A percentile compares a stretch with the other conserved stretches of the same genome.
Conservation (phyloP, 345 rosid genomes). For the Eucalyptus erythrocorys region DNA sequence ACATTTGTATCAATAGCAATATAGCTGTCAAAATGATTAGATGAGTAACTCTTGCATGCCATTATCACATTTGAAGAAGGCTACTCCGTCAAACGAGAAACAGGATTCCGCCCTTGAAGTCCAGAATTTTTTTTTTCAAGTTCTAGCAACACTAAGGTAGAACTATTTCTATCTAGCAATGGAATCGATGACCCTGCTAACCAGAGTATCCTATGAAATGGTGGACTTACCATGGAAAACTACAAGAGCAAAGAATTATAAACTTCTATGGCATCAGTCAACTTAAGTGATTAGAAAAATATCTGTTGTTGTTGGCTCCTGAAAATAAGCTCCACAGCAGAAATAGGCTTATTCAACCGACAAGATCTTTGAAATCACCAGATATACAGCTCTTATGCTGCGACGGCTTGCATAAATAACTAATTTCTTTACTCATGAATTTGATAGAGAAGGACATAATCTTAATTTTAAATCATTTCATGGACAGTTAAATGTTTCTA, state of each 20-base stretch:
- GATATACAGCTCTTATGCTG: neutral
- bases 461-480: neutral
- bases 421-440: neutral
- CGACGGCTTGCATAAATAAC: neutral
- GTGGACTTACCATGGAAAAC: neutral
- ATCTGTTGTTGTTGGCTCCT: neutral
- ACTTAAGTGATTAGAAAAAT: neutral
- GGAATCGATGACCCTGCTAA: neutral
- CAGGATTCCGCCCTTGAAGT: neutral
- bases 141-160: neutral
- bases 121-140: neutral
- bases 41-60: neutral
- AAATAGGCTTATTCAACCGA: neutral
- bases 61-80: neutral
- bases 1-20: neutral
- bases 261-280: neutral
- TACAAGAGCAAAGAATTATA: neutral
- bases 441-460: neutral
- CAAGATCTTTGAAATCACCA: neutral
- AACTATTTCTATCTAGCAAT: neutral
- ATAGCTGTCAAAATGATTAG: neutral
- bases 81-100: neutral
- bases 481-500: neutral
- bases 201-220: neutral
- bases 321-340: neutral